A percentile compares a stretch with the other conserved stretches of the same genome.
Conservation (phyloP, 805 yeast genomes). For the Sugiyamaella floridensis region DNA sequence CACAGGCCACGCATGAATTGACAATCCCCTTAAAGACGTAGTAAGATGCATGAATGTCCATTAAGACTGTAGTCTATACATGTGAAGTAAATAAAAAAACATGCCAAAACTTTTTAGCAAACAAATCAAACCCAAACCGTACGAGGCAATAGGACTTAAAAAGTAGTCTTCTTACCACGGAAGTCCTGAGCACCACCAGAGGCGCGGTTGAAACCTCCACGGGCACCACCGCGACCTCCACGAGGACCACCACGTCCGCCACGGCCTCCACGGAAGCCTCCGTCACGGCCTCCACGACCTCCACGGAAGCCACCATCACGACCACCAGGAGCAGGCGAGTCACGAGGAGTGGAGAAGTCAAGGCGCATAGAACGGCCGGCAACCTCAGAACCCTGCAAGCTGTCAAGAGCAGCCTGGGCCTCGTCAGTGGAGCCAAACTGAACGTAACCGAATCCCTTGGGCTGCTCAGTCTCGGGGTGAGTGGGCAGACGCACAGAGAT, state of each 20-base stretch:
- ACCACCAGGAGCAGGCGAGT: constrained; percentile 17
- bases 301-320: constrained; percentile 36
- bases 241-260: too few species aligned
- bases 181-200: constrained; percentile 58
- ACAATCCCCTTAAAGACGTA: not conserved
- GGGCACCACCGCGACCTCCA: constrained; percentile 21
- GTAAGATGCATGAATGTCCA: not conserved
- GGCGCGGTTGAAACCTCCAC: not conserved
- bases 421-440: constrained; percentile 83
- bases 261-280: constrained; percentile 32
- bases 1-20: not conserved
- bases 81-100: not conserved
- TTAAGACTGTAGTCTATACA: not conserved
- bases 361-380: constrained; percentile 92
- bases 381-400: constrained; percentile 80
- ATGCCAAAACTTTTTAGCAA: not conserved
- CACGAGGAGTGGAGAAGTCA: constrained; percentile 87
- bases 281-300: constrained; percentile 30
- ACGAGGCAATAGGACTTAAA: constrained; percentile 17
- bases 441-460: constrained; percentile 98
- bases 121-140: not conserved
- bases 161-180: constrained; percentile 52
- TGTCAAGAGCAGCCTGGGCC: constrained; percentile 82
- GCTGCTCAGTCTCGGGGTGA: constrained; percentile 97
- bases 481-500: constrained; percentile 93